Conservation (phyloP, 148 eudicot genomes). For the Vaccinium vitisidaea region DNA sequence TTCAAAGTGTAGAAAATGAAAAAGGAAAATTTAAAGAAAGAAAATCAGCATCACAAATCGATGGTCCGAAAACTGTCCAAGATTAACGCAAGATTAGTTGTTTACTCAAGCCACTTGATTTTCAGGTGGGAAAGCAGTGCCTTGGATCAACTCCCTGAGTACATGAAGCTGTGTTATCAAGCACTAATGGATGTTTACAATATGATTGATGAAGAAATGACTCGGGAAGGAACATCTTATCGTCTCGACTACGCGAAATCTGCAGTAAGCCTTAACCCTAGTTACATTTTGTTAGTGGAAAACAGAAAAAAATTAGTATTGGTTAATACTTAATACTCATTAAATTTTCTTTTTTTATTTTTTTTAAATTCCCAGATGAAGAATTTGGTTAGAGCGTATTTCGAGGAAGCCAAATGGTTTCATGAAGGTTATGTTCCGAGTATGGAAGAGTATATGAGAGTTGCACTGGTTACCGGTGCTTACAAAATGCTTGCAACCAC, state of each 20-base stretch:
- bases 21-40: background rate
- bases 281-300: background rate
- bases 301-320: background rate
- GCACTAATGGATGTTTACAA: slow-evolving; percentile 29
- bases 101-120: background rate
- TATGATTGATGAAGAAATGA: slow-evolving; percentile 40
- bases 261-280: slow-evolving; percentile 23
- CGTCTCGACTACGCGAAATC: slow-evolving; percentile 24
- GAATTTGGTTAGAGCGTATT: slow-evolving; percentile 24
- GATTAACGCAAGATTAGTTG: background rate
- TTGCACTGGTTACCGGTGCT: slow-evolving; percentile 24
- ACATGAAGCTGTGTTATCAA: slow-evolving; percentile 33
- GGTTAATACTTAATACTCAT: background rate
- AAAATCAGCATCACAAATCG: background rate
- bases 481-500: slow-evolving; percentile 23
- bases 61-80: too few relatives aligned
- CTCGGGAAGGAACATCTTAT: slow-evolving; percentile 28
- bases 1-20: background rate
- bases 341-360: background rate
- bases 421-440: slow-evolving; percentile 32
- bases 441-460: slow-evolving; percentile 43
- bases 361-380: slow-evolving; percentile 28
- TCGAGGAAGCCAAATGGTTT: slow-evolving; percentile 45
- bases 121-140: slow-evolving; percentile 42
- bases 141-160: slow-evolving; percentile 37